phyloP scores from a whole-genome alignment of 2,329 filamentous ascomycete species.

The Torrubiella hemipterigena region DNA sequence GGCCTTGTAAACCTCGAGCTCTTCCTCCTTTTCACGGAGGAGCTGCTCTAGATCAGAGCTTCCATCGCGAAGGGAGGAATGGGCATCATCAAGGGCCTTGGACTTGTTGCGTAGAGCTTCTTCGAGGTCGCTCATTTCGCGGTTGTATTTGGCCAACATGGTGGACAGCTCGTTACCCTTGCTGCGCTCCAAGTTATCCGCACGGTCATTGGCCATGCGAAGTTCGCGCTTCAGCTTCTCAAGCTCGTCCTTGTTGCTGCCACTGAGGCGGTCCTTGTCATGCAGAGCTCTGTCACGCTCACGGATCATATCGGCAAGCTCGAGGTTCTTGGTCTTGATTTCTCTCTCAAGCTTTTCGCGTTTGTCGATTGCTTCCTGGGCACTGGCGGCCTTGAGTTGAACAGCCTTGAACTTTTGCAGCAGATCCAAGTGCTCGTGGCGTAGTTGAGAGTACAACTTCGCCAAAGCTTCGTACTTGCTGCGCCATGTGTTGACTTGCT shows the following conservation, averaged over 20 bases:
- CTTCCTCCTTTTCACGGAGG: conserved; percentile 89
- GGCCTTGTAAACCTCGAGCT: conserved; percentile 95
- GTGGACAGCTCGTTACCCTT: conserved; percentile 94
- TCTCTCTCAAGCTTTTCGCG: conserved; percentile 93
- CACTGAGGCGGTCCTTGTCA: conserved; percentile 78
- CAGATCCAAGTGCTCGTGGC: conserved; percentile 88
- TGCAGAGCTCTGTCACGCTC: conserved; percentile 89
- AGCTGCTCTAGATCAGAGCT: conserved; percentile 76
- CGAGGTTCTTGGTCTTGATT: conserved; percentile 99
- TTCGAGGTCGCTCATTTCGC: conserved; percentile 93
- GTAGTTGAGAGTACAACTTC: conserved; percentile 92
- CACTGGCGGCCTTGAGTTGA: conserved; percentile 91
- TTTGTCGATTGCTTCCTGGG: conserved; percentile 89
- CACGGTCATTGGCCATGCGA: conserved; percentile 79
- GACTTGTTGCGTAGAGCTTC: conserved; percentile 85
- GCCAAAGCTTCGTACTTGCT: conserved; percentile 94
- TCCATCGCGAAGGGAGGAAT: conserved; percentile 65
- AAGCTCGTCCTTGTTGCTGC: conserved; percentile 81
- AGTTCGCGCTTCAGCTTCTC: conserved; percentile 93
- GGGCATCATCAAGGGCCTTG: conserved; percentile 71
- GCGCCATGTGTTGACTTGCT: conserved; percentile 96
- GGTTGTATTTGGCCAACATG: conserved; percentile 91
- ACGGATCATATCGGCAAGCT: conserved; percentile 95
- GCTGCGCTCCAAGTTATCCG: conserved; percentile 80
- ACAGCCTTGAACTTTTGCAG: conserved; percentile 93